Percentiles rank a stretch among this genome's conserved stretches.
phyloP scores from a whole-genome alignment of 441 rosid genomes.

The Capsella rubella region DNA sequence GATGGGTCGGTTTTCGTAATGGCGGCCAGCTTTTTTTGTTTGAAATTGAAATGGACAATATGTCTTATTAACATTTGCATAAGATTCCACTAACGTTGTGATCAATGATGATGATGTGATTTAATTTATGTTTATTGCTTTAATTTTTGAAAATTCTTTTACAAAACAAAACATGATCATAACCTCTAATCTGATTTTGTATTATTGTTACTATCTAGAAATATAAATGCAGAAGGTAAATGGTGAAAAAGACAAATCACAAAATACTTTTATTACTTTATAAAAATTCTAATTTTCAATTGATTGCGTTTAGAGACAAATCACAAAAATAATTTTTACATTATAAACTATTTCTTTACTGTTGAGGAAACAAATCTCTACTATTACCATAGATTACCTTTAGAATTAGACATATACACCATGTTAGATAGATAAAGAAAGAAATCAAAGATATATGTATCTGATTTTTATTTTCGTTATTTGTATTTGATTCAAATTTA shows the following conservation, averaged over 20 bases:
- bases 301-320: slow-evolving; percentile 25
- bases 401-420: background rate
- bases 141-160: slow-evolving; percentile 12
- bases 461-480: background rate
- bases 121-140: slow-evolving; percentile 17
- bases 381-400: background rate
- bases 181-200: slow-evolving; percentile 4
- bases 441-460: background rate
- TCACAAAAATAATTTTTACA: background rate
- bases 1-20: slow-evolving; percentile 39
- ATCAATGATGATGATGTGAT: slow-evolving; percentile 43
- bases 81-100: slow-evolving; percentile 42
- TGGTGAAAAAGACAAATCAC: background rate
- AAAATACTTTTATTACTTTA: background rate
- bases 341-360: background rate
- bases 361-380: background rate
- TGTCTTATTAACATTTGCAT: slow-evolving; percentile 33
- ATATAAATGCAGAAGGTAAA: slow-evolving; percentile 10
- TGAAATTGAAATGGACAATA: slow-evolving; percentile 37
- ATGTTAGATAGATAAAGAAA: no score
- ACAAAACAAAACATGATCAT: slow-evolving; percentile 15
- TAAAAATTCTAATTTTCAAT: slow-evolving; percentile 16
- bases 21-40: slow-evolving; percentile 45
- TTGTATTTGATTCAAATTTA: background rate
- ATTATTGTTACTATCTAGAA: slow-evolving; percentile 15